A percentile compares a stretch with the other conserved stretches of the same genome.
phyloP scores from a whole-genome alignment of 306 rosid genomes.

The Prunus campanulata region DNA sequence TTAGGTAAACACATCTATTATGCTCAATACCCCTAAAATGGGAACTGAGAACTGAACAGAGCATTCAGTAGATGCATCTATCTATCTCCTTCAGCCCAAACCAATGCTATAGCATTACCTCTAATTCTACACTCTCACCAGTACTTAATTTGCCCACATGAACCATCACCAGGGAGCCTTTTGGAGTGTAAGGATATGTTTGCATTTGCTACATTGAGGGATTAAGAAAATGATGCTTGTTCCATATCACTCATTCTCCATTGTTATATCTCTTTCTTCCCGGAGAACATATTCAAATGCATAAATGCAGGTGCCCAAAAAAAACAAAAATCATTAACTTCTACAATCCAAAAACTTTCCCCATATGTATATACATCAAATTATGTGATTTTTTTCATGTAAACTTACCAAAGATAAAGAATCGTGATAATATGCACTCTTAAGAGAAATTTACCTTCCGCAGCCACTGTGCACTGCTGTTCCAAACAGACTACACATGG shows the following conservation, averaged over 20 bases:
- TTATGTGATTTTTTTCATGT: neutral
- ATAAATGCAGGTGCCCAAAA: neutral
- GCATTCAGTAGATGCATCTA: neutral
- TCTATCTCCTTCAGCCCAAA: neutral
- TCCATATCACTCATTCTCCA: neutral
- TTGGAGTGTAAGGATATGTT: neutral
- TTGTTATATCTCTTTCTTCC: neutral
- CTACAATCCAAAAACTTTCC: neutral
- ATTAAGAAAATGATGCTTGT: neutral
- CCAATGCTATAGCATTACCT: neutral
- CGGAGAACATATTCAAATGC: neutral
- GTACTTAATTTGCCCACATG: neutral
- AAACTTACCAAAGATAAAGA: neutral
- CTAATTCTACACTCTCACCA: neutral
- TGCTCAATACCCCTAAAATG: neutral
- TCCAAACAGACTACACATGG: slow-evolving; percentile 97
- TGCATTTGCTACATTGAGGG: neutral
- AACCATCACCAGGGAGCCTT: neutral
- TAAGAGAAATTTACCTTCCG: slow-evolving; percentile 59
- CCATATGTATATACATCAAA: neutral
- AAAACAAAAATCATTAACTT: neutral
- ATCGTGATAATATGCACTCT: neutral
- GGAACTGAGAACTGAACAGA: neutral
- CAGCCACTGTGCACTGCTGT: slow-evolving; percentile 84
- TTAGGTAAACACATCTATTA: neutral